A percentile compares a stretch with the other conserved stretches of the same genome.
Evolutionary conservation across 441 rosid genomes (phyloP).

Genomic region (Gossypium aridum): DNA sequence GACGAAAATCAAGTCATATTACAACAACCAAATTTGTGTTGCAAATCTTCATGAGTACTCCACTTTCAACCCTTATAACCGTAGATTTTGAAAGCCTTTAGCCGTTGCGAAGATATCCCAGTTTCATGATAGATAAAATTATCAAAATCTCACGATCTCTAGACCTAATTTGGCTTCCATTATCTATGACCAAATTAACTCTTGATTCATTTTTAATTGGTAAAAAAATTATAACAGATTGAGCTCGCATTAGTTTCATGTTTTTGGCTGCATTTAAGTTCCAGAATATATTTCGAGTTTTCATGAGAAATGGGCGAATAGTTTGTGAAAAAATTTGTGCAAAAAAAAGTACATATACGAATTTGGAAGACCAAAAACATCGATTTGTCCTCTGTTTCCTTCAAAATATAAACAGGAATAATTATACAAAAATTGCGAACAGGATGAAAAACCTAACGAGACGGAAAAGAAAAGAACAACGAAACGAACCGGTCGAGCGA

Average conservation of each 20-base stretch:
- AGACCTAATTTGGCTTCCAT: neutral
- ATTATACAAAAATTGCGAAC: constrained; percentile 11
- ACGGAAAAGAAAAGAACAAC: constrained; percentile 27
- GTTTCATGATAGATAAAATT: neutral
- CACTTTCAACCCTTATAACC: neutral
- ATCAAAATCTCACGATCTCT: neutral
- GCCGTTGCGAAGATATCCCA: neutral
- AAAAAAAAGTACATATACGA: neutral
- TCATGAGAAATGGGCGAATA: neutral
- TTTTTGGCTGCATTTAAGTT: neutral
- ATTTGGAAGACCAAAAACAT: neutral
- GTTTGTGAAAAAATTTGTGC: neutral
- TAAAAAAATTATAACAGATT: too few species aligned
- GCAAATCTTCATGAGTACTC: neutral
- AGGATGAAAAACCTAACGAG: constrained; percentile 2
- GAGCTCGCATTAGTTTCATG: neutral
- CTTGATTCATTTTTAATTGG: neutral
- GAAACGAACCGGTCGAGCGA: constrained; percentile 87
- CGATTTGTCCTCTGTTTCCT: neutral
- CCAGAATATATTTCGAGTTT: neutral
- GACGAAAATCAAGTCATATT: neutral
- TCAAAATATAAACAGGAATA: constrained; percentile 5
- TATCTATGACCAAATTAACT: too few species aligned
- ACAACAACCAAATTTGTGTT: neutral
- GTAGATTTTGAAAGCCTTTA: neutral